Evolutionary conservation across 331 rosid genomes (phyloP).

Genomic region (Malus hybrid): DNA sequence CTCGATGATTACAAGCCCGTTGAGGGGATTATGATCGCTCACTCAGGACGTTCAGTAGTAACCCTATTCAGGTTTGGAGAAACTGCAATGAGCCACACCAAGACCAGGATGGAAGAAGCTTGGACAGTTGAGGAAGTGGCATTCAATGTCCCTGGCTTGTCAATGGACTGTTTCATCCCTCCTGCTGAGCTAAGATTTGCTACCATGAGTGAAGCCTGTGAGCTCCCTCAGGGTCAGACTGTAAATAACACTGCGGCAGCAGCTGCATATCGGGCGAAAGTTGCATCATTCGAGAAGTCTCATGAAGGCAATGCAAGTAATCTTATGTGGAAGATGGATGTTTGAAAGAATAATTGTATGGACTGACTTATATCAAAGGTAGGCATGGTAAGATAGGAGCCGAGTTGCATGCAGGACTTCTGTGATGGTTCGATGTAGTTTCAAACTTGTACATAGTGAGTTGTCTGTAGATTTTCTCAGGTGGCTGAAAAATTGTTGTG

Average conservation of each 20-base stretch:
- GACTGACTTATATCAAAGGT: constrained; percentile 18
- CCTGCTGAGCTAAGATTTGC: constrained; percentile 89
- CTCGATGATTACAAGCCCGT: constrained; percentile 83
- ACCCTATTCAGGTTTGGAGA: constrained; percentile 99
- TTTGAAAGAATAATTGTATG: constrained; percentile 21
- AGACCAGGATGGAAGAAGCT: constrained; percentile 82
- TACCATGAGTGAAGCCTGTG: constrained; percentile 78
- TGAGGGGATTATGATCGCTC: constrained; percentile 95
- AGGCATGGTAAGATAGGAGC: constrained; percentile 25
- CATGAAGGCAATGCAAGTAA: constrained; percentile 13
- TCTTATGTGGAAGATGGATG: constrained; percentile 23
- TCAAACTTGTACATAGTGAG: constrained; percentile 35
- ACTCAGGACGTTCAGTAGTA: constrained; percentile 89
- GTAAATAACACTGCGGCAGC: constrained; percentile 42
- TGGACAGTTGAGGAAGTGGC: constrained; percentile 99
- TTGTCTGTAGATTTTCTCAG: constrained; percentile 22
- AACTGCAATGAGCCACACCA: constrained; percentile 53
- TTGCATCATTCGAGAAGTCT: constrained; percentile 33
- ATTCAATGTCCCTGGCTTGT: constrained; percentile 90
- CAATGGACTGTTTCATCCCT: constrained; percentile 94
- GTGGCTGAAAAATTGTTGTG: constrained; percentile 3
- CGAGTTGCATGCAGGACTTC: constrained; percentile 4
- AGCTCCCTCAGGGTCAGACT: constrained; percentile 67
- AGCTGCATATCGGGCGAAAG: constrained; percentile 43
- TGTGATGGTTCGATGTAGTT: constrained; percentile 15